Percentiles rank a stretch among this genome's conserved stretches.
phyloP scores from a whole-genome alignment of 2,329 filamentous ascomycete species.

The Catunica adiposa region DNA sequence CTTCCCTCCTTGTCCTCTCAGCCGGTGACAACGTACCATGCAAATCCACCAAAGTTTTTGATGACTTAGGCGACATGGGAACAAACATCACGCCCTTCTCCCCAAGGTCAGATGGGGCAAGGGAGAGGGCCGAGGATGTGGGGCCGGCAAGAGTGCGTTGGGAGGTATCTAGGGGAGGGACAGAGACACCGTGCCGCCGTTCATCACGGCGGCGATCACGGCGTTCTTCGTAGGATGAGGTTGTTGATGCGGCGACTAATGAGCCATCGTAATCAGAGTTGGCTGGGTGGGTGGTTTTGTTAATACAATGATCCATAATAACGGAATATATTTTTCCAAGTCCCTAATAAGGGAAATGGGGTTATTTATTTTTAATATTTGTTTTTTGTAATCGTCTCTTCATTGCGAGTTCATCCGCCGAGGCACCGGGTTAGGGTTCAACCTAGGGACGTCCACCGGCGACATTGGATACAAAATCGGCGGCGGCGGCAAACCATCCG shows the following conservation, averaged over 20 bases:
- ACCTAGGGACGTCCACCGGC: background rate
- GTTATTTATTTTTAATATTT: too few species aligned
- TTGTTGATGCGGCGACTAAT: background rate
- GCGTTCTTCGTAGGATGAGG: constrained; percentile 4
- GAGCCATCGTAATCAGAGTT: background rate
- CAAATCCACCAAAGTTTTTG: constrained; percentile 10
- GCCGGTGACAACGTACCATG: constrained; percentile 8
- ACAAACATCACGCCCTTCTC: constrained; percentile 26
- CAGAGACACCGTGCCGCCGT: background rate
- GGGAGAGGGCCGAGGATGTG: background rate
- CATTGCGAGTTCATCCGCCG: background rate
- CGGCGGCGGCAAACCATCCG: constrained; percentile 12
- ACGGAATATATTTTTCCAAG: too few species aligned
- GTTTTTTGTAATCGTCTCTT: too few species aligned
- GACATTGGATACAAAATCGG: constrained; percentile 9
- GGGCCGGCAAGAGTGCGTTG: background rate
- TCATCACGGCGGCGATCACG: constrained; percentile 5
- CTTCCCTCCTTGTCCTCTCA: constrained; percentile 8
- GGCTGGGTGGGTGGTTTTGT: background rate
- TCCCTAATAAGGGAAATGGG: too few species aligned
- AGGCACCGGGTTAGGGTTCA: constrained; percentile 5
- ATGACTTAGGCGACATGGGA: constrained; percentile 30
- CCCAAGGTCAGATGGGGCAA: background rate
- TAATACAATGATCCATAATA: too few species aligned
- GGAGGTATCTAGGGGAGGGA: background rate